Conservation (phyloP, 1,139 yeast genomes). For the Protomyces lactucae-debilis region DNA sequence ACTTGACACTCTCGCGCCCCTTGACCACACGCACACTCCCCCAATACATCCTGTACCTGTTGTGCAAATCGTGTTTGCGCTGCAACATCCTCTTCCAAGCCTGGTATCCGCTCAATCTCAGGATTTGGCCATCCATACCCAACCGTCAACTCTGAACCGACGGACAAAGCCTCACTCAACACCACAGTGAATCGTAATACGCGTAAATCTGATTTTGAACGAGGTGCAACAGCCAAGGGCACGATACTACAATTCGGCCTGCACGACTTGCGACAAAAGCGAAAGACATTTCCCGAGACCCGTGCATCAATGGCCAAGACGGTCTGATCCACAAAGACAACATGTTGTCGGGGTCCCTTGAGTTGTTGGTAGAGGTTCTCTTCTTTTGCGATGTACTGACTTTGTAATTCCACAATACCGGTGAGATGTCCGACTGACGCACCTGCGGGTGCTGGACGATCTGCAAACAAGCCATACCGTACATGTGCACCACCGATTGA, state of each 20-base stretch:
- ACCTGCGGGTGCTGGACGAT: conserved; percentile 46
- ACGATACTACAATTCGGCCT: conserved; percentile 48
- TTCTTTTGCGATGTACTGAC: conserved; percentile 57
- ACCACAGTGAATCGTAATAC: neutral
- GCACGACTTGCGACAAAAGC: conserved; percentile 75
- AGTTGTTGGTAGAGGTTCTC: conserved; percentile 73
- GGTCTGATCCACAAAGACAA: conserved; percentile 49
- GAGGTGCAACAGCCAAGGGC: conserved; percentile 5
- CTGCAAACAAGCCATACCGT: conserved; percentile 45
- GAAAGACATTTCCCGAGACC: conserved; percentile 65
- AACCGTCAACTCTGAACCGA: conserved; percentile 11
- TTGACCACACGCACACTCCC: conserved; percentile 13
- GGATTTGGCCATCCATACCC: conserved; percentile 14
- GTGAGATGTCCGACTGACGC: conserved; percentile 59
- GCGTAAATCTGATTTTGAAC: neutral
- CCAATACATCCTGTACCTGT: neutral
- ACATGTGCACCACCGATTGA: neutral
- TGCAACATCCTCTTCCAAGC: neutral
- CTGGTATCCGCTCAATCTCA: neutral
- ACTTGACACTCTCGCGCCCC: conserved; percentile 1
- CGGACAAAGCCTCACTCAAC: conserved; percentile 1
- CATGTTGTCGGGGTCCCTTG: conserved; percentile 82
- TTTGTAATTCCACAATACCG: conserved; percentile 68
- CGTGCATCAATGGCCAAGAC: conserved; percentile 74
- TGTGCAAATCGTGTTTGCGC: neutral